Evolutionary conservation across 1,139 yeast genomes (phyloP), one percentile per base, ranked within the genome.

Genomic region (Zygosaccharomyces sapae): DNA sequence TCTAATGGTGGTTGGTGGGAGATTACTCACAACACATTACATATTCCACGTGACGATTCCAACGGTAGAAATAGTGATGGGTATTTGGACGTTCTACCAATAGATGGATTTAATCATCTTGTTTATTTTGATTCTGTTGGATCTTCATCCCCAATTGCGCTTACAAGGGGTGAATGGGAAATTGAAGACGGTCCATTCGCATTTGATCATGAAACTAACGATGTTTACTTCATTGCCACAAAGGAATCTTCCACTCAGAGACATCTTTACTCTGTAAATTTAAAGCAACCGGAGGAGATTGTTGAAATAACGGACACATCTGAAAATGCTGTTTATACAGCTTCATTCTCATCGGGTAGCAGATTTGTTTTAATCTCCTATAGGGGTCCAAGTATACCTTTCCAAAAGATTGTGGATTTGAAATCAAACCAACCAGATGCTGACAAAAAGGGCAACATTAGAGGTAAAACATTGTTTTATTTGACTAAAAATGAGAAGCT

Each of bases 1-100:
- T 71, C 74, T 9, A 81, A 74, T 50, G 68, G 68, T 35, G 86
- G 88, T 2, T 71, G 83, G 88, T 88, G 90, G 72, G 98, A 92
- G 63, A 81, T 90, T 34, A 77, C 87, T 5, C 86, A 83, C 53
- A 80, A 83, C 55, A 81, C 94, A 0, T 68, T 77, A 29, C 83
- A 70, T 59, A 74, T 92, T 35, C 95, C 96, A 5, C 77, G 77
- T 49, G 79, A 85, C 51, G 52, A 61, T 4, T 46, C 57, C 2
- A 57, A 58, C 4, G 72, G 71, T 3, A 69, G 80, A 22, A 50
- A 59, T 1, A 61, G 69, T 2, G 77, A 76, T 47, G 86, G 90
- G 1, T 92, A 90, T 62, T 71, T 92, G 45, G 98, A 92, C 62
- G 75, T 81, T 4, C 71, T 85, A 8, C 83, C 87, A 2, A 70